These are phyloP conservation scores for Ophiostoma angusticollis DNA, from an alignment of 2,329 filamentous ascomycete species.

Conservation along the genomic window DNA sequence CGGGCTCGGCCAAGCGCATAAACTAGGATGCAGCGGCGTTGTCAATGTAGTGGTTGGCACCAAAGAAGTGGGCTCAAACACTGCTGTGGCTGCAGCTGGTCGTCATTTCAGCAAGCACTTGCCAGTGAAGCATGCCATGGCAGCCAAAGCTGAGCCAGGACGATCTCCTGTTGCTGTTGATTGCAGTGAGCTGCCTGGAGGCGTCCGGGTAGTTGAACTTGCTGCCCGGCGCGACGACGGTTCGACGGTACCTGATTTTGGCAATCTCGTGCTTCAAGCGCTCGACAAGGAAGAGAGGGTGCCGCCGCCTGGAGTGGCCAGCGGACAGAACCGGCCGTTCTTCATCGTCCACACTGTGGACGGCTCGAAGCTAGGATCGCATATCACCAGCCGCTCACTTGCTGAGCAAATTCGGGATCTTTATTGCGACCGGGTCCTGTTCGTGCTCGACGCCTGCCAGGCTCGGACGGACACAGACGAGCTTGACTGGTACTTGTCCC, in stretches of 20 bases:
- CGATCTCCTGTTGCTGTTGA: not conserved
- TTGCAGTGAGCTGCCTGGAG: not conserved
- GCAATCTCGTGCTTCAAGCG: conserved; percentile 1
- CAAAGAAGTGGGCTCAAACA: conserved; percentile 9
- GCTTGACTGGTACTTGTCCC: conserved; percentile 8
- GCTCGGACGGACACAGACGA: conserved; percentile 3
- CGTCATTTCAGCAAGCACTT: conserved; percentile 5
- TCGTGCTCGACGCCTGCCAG: conserved; percentile 8
- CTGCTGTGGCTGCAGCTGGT: conserved; percentile 4
- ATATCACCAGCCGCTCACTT: conserved; percentile 5
- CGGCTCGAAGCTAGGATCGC: conserved; percentile 7
- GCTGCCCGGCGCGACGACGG: conserved; percentile 1
- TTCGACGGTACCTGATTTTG: conserved; percentile 1
- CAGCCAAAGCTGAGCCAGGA: not conserved
- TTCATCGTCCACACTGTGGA: conserved; percentile 8
- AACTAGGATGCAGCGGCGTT: not conserved
- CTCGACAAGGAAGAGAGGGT: too few relatives aligned
- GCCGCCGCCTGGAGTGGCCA: too few relatives aligned
- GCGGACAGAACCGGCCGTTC: not conserved
- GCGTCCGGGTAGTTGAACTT: conserved; percentile 2
- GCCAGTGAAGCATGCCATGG: not conserved
- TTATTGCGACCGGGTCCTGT: conserved; percentile 2
- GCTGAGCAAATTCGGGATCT: not conserved
- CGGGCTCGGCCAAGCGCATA: not conserved
- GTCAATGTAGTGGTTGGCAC: conserved; percentile 7